Conservation (phyloP, 768 basidiomycete genomes). For the Naganishia onofrii region DNA sequence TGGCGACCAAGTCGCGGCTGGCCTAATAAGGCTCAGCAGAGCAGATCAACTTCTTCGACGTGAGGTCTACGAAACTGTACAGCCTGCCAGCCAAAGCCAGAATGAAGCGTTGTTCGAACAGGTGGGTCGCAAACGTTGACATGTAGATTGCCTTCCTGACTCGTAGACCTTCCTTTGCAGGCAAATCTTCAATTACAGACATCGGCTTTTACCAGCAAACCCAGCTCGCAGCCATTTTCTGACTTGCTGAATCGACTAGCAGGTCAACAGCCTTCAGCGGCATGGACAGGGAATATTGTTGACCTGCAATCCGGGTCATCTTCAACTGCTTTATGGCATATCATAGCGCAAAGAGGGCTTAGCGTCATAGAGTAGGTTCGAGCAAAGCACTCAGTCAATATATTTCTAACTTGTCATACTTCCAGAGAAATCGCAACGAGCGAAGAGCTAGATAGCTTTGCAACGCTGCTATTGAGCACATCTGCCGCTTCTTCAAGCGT, state of each 20-base stretch:
- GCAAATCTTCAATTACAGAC: conserved; percentile 15
- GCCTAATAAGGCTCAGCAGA: not conserved
- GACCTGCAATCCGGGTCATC: not conserved
- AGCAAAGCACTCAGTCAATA: not conserved
- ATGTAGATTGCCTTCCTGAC: not conserved
- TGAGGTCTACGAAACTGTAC: conserved; percentile 3
- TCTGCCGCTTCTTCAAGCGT: not conserved
- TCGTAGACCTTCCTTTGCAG: not conserved
- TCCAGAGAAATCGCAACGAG: conserved; percentile 25
- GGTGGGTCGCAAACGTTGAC: not conserved
- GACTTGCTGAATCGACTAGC: not conserved
- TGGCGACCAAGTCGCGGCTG: not conserved
- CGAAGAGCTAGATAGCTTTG: conserved; percentile 16
- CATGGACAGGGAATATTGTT: conserved; percentile 21
- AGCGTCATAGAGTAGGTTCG: conserved; percentile 15
- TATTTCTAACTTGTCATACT: not conserved
- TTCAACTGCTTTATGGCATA: conserved; percentile 23
- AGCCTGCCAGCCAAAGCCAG: not conserved
- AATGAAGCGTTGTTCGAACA: conserved; percentile 9
- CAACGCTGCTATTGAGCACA: not conserved
- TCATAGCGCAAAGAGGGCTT: conserved; percentile 18
- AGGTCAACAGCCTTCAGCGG: not conserved
- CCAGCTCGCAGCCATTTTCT: not conserved
- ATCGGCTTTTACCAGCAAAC: not conserved
- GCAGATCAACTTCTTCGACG: conserved; percentile 7